phyloP scores from a whole-genome alignment of 225 moss, liverwort and hornwort genomes.

The Bryum argenteum region DNA sequence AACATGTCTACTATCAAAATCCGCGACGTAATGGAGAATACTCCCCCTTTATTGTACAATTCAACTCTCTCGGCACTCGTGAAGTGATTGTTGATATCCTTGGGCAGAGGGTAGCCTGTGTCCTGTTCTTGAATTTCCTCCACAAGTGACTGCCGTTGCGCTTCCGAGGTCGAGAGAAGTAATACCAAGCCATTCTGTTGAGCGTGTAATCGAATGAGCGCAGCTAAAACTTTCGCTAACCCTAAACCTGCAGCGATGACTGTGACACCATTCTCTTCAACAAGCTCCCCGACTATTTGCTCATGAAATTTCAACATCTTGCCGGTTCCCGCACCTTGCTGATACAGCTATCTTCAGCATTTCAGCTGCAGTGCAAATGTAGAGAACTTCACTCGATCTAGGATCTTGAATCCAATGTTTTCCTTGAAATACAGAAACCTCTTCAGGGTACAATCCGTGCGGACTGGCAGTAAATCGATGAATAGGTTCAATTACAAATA shows the following conservation, averaged over 20 bases:
- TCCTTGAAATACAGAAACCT: not conserved
- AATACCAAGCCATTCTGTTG: constrained; percentile 65
- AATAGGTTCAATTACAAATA: not conserved
- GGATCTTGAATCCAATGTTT: not conserved
- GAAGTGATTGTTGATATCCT: constrained; percentile 86
- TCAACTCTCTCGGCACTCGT: constrained; percentile 76
- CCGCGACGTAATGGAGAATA: constrained; percentile 89
- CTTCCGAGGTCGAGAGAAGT: constrained; percentile 76
- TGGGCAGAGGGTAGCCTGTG: constrained; percentile 40
- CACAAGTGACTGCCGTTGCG: constrained; percentile 76
- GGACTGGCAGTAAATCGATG: not conserved
- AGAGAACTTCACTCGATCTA: constrained; percentile 20
- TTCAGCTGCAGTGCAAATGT: not conserved
- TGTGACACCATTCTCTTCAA: constrained; percentile 82
- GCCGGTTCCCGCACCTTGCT: not conserved
- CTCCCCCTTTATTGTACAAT: constrained; percentile 77
- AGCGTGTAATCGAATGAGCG: constrained; percentile 67
- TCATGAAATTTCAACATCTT: constrained; percentile 90
- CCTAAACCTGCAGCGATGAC: constrained; percentile 90
- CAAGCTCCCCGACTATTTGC: constrained; percentile 80
- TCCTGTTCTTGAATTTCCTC: constrained; percentile 89
- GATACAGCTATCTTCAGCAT: not conserved
- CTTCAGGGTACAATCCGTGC: not conserved
- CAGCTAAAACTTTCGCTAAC: constrained; percentile 74
- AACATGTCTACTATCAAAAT: constrained; percentile 98